These are phyloP conservation scores for Epicoccum sorghinum DNA, from an alignment of 2,329 filamentous ascomycete species.

Conservation along the genomic window DNA sequence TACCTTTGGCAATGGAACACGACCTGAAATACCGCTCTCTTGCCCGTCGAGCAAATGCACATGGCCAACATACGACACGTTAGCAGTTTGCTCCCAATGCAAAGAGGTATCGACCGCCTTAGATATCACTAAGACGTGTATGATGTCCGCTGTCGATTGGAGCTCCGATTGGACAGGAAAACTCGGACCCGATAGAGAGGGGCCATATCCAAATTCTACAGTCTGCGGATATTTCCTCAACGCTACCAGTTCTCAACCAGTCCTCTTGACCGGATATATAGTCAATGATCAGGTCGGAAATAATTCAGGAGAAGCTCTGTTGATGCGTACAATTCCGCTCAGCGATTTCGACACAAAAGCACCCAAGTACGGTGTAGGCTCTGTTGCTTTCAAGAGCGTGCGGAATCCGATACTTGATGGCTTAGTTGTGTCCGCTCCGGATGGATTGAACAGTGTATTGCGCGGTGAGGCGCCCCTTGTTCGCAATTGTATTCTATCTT, in stretches of 20 bases:
- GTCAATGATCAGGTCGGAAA: neutral
- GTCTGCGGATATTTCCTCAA: constrained; percentile 39
- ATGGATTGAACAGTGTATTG: constrained; percentile 13
- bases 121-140: constrained; percentile 7
- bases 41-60: constrained; percentile 40
- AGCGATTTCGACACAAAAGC: neutral
- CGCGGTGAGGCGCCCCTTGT: constrained; percentile 13
- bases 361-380: constrained; percentile 19
- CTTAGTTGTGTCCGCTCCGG: constrained; percentile 11
- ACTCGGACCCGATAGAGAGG: neutral
- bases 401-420: constrained; percentile 16
- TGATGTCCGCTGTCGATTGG: constrained; percentile 25
- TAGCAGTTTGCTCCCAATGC: constrained; percentile 35
- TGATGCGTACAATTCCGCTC: constrained; percentile 23
- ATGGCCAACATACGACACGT: constrained; percentile 33
- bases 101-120: constrained; percentile 18
- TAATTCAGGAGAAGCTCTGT: constrained; percentile 13
- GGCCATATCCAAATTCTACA: constrained; percentile 21
- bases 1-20: constrained; percentile 26
- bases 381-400: constrained; percentile 22
- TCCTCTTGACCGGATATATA: constrained; percentile 29
- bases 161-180: constrained; percentile 1
- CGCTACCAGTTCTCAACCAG: constrained; percentile 8
- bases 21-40: constrained; percentile 31
- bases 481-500: constrained; percentile 30